Conservation (phyloP, 345 rosid genomes). For the Odontarrhena argentea region DNA sequence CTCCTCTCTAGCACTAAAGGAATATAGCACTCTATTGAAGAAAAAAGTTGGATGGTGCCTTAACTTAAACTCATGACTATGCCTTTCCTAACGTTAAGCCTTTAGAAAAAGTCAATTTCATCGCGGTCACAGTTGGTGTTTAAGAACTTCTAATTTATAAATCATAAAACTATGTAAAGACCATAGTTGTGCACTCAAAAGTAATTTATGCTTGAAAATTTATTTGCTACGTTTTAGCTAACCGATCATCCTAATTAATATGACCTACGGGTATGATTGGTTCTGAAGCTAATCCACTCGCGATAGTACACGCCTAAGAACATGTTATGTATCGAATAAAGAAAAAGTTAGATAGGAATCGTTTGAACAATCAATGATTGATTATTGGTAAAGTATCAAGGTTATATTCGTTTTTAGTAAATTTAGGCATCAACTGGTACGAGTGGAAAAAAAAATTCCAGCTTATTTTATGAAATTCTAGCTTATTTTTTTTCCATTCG, state of each 20-base stretch:
- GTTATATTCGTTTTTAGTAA: constrained; percentile 5
- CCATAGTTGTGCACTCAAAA: too few relatives aligned
- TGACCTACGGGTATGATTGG: too few relatives aligned
- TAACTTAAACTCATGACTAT: constrained; percentile 15
- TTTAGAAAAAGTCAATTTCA: constrained; percentile 2
- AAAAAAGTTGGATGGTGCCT: constrained; percentile 10
- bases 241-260: too few relatives aligned
- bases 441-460: too few relatives aligned
- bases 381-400: not conserved
- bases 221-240: too few relatives aligned
- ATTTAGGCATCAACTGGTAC: too few relatives aligned
- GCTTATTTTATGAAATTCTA: too few relatives aligned
- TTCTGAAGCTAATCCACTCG: not conserved
- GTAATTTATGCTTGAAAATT: too few relatives aligned
- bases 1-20: too few relatives aligned
- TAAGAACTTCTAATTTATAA: not conserved
- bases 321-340: not conserved
- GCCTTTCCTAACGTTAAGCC: constrained; percentile 13
- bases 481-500: too few relatives aligned
- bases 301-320: not conserved
- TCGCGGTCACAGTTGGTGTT: not conserved
- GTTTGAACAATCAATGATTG: constrained; percentile 5
- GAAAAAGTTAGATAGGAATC: constrained; percentile 23
- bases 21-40: not conserved
- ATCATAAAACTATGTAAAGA: too few relatives aligned